A percentile compares a stretch with the other conserved stretches of the same genome.
Conservation (phyloP, 306 rosid genomes). For the Cucumis melo region DNA sequence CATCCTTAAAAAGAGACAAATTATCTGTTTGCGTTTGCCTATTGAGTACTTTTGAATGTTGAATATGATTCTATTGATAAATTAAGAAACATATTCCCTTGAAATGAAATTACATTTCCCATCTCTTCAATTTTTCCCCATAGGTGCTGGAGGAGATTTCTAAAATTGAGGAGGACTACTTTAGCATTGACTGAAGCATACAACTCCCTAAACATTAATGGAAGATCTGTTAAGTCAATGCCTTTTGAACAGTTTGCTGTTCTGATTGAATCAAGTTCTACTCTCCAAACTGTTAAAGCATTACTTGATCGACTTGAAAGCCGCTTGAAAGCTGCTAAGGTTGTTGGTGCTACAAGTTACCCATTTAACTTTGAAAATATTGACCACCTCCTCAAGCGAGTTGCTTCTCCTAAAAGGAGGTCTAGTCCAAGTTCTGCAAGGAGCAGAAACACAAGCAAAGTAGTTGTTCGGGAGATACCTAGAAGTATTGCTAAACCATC, state of each 20-base stretch:
- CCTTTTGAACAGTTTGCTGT: slow-evolving; percentile 79
- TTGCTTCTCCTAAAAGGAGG: slow-evolving; percentile 69
- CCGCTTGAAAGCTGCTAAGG: slow-evolving; percentile 51
- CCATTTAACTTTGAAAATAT: slow-evolving; percentile 52
- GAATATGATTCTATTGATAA: background rate
- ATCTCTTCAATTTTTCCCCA: background rate
- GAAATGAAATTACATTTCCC: background rate
- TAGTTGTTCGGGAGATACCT: background rate
- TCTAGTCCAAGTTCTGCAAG: slow-evolving; percentile 43
- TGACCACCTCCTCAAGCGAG: slow-evolving; percentile 84
- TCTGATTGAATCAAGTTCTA: slow-evolving; percentile 65
- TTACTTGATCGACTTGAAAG: slow-evolving; percentile 72
- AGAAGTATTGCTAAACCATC: slow-evolving; percentile 16
- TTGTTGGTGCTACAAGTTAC: slow-evolving; percentile 28
- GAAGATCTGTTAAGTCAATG: slow-evolving; percentile 56
- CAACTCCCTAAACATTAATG: slow-evolving; percentile 51
- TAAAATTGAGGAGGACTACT: slow-evolving; percentile 49
- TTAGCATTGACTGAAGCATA: slow-evolving; percentile 54
- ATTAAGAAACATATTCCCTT: background rate
- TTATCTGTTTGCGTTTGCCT: background rate
- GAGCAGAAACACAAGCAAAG: slow-evolving; percentile 40
- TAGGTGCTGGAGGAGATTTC: slow-evolving; percentile 86
- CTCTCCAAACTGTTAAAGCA: slow-evolving; percentile 64
- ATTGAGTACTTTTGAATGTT: background rate
- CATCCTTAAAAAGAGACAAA: background rate